Conservation (phyloP, 805 yeast genomes). For the Brettanomyces custersianus region DNA sequence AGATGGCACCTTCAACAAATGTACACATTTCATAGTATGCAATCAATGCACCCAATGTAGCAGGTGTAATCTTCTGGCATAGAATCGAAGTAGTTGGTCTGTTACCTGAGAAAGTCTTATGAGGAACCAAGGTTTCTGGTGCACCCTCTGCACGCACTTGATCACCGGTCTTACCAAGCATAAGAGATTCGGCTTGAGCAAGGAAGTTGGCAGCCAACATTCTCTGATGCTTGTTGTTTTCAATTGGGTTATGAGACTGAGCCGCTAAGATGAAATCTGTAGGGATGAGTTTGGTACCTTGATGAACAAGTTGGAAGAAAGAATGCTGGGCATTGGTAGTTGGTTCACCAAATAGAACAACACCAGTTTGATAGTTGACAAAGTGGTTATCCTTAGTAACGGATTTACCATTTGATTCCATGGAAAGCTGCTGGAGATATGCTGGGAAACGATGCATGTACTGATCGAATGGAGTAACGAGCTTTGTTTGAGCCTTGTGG, state of each 20-base stretch:
- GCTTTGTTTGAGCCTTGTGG: slow-evolving; percentile 95
- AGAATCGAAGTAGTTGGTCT: slow-evolving; percentile 97
- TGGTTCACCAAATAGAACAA: slow-evolving; percentile 96
- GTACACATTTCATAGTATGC: slow-evolving; percentile 97
- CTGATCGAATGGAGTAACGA: slow-evolving; percentile 98
- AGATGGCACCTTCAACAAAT: slow-evolving; percentile 96
- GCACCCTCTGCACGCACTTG: slow-evolving; percentile 80
- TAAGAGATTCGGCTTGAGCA: slow-evolving; percentile 96
- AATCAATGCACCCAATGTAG: slow-evolving; percentile 89
- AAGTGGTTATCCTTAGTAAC: slow-evolving; percentile 88
- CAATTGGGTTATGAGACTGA: slow-evolving; percentile 95
- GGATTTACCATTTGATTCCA: slow-evolving; percentile 99
- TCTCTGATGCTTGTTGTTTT: slow-evolving; percentile 86
- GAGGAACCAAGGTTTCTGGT: slow-evolving; percentile 82
- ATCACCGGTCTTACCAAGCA: slow-evolving; percentile 87
- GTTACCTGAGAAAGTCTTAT: slow-evolving; percentile 95
- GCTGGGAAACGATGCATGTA: slow-evolving; percentile 99
- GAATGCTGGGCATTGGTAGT: slow-evolving; percentile 99
- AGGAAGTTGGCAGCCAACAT: slow-evolving; percentile 99
- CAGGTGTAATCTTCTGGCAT: slow-evolving; percentile 94
- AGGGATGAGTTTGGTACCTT: slow-evolving; percentile 96
- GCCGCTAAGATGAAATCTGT: slow-evolving; percentile 96
- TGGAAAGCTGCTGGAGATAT: slow-evolving; percentile 93
- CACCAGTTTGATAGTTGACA: slow-evolving; percentile 92
- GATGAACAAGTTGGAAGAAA: slow-evolving; percentile 98